Evolutionary conservation across 202 grass and related monocot species (phyloP).

Genomic region (Carex arenaria): DNA sequence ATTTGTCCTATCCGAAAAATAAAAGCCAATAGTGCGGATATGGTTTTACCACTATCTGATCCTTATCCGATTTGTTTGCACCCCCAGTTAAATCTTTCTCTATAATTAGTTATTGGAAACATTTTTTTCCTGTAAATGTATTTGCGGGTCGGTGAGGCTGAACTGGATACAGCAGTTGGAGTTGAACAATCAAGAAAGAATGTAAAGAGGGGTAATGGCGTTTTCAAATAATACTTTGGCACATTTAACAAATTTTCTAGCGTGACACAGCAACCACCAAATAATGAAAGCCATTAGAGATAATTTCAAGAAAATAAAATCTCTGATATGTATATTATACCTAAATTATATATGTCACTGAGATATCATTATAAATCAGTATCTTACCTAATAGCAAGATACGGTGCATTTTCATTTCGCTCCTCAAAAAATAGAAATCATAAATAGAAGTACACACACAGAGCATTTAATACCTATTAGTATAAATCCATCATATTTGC

Average conservation of each 20-base stretch:
- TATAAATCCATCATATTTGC: too few species aligned
- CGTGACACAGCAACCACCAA: background rate
- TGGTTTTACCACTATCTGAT: too few species aligned
- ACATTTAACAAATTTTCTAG: background rate
- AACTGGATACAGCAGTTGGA: background rate
- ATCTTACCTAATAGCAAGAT: too few species aligned
- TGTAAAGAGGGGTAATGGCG: background rate
- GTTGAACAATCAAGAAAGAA: conserved; percentile 7
- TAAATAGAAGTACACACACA: too few species aligned
- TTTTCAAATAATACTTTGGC: conserved; percentile 9
- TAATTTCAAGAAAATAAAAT: background rate
- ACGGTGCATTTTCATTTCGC: too few species aligned
- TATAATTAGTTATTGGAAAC: too few species aligned
- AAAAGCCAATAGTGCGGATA: too few species aligned
- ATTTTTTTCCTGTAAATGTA: background rate
- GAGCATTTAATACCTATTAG: too few species aligned
- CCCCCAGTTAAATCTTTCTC: too few species aligned
- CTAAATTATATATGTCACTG: background rate
- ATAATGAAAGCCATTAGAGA: background rate
- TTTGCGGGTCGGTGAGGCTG: background rate
- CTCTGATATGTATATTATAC: background rate
- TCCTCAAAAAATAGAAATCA: too few species aligned
- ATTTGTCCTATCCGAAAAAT: too few species aligned
- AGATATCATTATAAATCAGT: background rate
- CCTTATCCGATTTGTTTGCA: too few species aligned